These are phyloP conservation scores for Gracilaria gracilis DNA, from an alignment of 23 red algal genomes.

Conservation along the genomic window DNA sequence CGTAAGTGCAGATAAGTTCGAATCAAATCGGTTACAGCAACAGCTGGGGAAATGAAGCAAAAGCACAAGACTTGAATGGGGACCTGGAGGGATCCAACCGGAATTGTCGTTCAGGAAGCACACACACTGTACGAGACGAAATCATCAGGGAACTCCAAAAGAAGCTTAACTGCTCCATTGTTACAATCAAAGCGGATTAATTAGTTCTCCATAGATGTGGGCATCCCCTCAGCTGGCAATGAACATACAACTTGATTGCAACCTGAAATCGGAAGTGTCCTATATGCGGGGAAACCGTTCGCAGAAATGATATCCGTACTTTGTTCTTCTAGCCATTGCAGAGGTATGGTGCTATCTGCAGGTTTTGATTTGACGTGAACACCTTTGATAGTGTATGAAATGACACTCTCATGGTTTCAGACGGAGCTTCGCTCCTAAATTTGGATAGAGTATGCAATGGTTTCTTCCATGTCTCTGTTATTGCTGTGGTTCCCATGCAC, in stretches of 20 bases:
- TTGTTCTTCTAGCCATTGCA: slow-evolving; percentile 87
- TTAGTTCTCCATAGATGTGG: slow-evolving; percentile 88
- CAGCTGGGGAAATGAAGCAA: slow-evolving; percentile 30
- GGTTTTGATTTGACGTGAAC: background rate
- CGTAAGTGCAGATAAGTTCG: slow-evolving; percentile 44
- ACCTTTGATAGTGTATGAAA: background rate
- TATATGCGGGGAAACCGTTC: slow-evolving; percentile 85
- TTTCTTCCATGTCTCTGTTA: background rate
- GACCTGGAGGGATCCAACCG: slow-evolving; percentile 33
- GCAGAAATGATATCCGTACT: slow-evolving; percentile 76
- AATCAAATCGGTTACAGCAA: slow-evolving; percentile 55
- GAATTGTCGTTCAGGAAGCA: slow-evolving; percentile 41
- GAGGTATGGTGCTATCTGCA: background rate
- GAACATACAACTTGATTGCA: slow-evolving; percentile 90
- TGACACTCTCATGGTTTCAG: background rate
- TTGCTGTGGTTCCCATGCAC: background rate
- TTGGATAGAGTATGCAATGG: too few species aligned
- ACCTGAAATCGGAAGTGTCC: slow-evolving; percentile 97
- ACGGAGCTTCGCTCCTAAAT: background rate
- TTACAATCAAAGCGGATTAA: slow-evolving; percentile 81
- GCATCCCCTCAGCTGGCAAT: slow-evolving; percentile 93
- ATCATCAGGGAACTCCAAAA: slow-evolving; percentile 81
- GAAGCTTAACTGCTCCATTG: slow-evolving; percentile 88
- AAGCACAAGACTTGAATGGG: slow-evolving; percentile 40
- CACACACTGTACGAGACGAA: slow-evolving; percentile 72